Evolutionary conservation across 106 monocot species (phyloP).

Genomic region (Chionographis japonica): DNA sequence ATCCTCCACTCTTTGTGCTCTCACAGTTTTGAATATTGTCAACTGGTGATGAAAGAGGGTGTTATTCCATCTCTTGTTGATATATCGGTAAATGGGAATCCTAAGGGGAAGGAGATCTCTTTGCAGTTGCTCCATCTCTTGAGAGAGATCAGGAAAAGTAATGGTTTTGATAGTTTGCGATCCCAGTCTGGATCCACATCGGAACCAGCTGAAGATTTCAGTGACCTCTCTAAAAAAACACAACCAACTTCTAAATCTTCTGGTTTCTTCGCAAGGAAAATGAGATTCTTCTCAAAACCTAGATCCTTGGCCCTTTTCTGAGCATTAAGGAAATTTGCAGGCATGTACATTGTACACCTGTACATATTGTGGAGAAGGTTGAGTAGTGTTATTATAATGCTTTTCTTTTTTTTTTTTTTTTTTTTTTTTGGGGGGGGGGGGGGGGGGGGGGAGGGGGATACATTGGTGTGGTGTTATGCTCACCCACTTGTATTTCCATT

Average conservation of each 20-base stretch:
- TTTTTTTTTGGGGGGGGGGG: no score
- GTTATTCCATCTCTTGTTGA: slow-evolving; percentile 72
- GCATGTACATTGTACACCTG: not conserved
- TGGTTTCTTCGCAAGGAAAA: slow-evolving; percentile 45
- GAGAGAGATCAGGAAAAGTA: slow-evolving; percentile 48
- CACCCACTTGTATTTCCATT: not conserved
- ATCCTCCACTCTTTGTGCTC: slow-evolving; percentile 53
- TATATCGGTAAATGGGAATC: slow-evolving; percentile 72
- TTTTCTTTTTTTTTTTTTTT: no score
- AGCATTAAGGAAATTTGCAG: not conserved
- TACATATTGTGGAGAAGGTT: no score
- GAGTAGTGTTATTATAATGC: no score
- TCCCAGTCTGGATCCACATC: slow-evolving; percentile 12
- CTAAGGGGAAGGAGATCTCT: slow-evolving; percentile 35
- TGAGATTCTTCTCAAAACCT: slow-evolving; percentile 34
- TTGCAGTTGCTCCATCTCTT: slow-evolving; percentile 56
- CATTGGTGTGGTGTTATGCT: not conserved
- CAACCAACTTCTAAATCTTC: slow-evolving; percentile 18
- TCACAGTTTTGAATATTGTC: slow-evolving; percentile 34
- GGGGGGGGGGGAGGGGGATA: no score
- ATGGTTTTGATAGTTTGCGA: slow-evolving; percentile 16
- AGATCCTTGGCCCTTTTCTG: slow-evolving; percentile 14
- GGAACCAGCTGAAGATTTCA: slow-evolving; percentile 1
- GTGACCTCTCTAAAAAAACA: slow-evolving; percentile 6
- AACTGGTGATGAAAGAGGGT: slow-evolving; percentile 75